These are phyloP conservation scores for Malus sylvestris DNA, from an alignment of 306 rosid species.

Conservation along the genomic window DNA sequence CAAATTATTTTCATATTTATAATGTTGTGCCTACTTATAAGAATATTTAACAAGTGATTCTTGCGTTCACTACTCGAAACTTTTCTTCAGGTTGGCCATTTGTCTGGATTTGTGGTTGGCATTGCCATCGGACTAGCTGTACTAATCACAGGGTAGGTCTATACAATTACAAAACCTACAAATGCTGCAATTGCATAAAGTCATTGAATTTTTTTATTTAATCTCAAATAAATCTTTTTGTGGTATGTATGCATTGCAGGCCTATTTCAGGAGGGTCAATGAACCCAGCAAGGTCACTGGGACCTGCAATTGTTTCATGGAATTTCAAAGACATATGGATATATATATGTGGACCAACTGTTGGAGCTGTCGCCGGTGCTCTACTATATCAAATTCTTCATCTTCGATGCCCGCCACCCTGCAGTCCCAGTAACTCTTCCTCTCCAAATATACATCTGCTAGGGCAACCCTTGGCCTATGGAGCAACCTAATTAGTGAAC, in stretches of 20 bases:
- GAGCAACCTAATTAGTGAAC: conserved; percentile 3
- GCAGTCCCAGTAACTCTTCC: conserved; percentile 13
- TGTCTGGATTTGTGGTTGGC: conserved; percentile 77
- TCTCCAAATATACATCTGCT: conserved; percentile 13
- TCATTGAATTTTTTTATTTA: no score
- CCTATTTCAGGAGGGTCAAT: conserved; percentile 84
- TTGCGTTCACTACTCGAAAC: background rate
- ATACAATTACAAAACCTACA: background rate
- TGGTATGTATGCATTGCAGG: conserved; percentile 21
- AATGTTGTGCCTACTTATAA: no score
- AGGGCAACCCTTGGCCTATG: background rate
- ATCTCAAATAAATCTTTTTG: no score
- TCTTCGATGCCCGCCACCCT: conserved; percentile 17
- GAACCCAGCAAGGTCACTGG: conserved; percentile 90
- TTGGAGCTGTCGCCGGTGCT: conserved; percentile 57
- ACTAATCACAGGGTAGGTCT: conserved; percentile 60
- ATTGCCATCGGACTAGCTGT: conserved; percentile 65
- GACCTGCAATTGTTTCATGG: conserved; percentile 75
- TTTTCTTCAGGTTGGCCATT: conserved; percentile 49
- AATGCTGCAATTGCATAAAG: background rate
- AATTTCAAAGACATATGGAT: conserved; percentile 63
- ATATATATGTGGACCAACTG: conserved; percentile 56
- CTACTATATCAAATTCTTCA: conserved; percentile 34
- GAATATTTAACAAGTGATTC: background rate
- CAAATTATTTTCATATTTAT: no score